phyloP scores from a whole-genome alignment of 768 basidiomycete genomes.

The Trametes coccinea region DNA sequence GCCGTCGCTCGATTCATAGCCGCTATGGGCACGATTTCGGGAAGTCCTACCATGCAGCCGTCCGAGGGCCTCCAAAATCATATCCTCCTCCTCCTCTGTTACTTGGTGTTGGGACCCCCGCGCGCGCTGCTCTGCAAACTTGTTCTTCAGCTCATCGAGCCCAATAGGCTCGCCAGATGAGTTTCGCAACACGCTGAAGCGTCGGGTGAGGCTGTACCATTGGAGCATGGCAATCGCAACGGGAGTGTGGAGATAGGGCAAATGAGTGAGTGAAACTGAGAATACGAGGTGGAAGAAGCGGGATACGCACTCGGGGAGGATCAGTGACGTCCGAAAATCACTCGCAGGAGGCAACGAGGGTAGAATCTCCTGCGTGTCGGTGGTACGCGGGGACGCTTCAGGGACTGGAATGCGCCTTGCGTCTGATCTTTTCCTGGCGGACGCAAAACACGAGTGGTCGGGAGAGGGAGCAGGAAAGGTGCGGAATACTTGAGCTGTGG shows the following conservation, averaged over 20 bases:
- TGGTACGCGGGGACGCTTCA: constrained; percentile 28
- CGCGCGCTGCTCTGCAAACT: constrained; percentile 76
- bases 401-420: constrained; percentile 50
- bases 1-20: constrained; percentile 18
- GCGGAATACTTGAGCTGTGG: constrained; percentile 24
- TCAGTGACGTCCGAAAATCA: constrained; percentile 85
- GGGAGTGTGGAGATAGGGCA: constrained; percentile 19
- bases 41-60: constrained; percentile 44
- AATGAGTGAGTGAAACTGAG: constrained; percentile 15
- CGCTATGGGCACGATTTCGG: constrained; percentile 15
- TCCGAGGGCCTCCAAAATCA: constrained; percentile 75
- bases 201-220: constrained; percentile 66
- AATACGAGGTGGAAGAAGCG: constrained; percentile 18
- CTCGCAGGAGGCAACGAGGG: constrained; percentile 64
- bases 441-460: constrained; percentile 15
- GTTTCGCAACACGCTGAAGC: constrained; percentile 77
- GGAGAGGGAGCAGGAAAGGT: not conserved
- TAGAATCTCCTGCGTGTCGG: constrained; percentile 38
- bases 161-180: constrained; percentile 65
- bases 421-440: constrained; percentile 76
- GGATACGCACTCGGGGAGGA: constrained; percentile 75
- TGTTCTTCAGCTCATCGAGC: constrained; percentile 61
- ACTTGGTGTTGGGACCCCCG: constrained; percentile 68
- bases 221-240: constrained; percentile 21
- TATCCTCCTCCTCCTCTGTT: constrained; percentile 81